These are phyloP conservation scores for Chlorella sp. DNA, from an alignment of 139 green algal species.

Conservation along the genomic window DNA sequence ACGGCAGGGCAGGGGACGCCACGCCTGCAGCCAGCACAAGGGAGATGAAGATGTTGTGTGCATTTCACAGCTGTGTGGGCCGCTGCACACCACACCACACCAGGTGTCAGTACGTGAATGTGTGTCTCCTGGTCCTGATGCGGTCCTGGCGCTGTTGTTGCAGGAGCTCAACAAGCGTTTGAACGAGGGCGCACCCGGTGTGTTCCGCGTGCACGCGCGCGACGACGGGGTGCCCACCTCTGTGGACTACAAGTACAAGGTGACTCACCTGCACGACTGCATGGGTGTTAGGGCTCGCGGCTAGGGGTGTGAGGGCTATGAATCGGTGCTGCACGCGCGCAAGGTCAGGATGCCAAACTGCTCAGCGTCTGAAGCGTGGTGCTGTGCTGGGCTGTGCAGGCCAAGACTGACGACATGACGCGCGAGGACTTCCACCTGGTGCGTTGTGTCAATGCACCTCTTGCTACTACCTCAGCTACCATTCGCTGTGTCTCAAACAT, in stretches of 20 bases:
- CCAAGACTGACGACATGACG: conserved; percentile 43
- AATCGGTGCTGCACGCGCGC: neutral
- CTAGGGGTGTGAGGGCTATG: neutral
- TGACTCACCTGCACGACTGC: neutral
- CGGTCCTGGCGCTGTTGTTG: neutral
- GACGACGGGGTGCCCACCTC: conserved; percentile 10
- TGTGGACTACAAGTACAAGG: conserved; percentile 48
- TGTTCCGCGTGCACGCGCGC: neutral
- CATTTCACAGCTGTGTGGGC: neutral
- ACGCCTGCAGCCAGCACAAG: neutral
- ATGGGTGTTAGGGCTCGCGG: neutral
- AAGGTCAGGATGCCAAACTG: neutral
- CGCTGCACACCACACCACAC: neutral
- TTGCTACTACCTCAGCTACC: too few relatives aligned
- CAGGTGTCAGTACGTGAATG: neutral
- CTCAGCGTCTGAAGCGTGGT: neutral
- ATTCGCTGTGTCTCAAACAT: too few relatives aligned
- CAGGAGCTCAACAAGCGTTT: conserved; percentile 25
- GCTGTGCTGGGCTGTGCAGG: neutral
- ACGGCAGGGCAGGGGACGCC: neutral
- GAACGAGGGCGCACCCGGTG: conserved; percentile 8
- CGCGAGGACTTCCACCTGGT: conserved; percentile 38
- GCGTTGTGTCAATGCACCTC: too few relatives aligned
- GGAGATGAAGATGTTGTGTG: neutral
- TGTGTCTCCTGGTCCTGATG: neutral